These are phyloP conservation scores for Magnusiomyces clavatus DNA, from an alignment of 1,139 yeast genomes.

Conservation along the genomic window DNA sequence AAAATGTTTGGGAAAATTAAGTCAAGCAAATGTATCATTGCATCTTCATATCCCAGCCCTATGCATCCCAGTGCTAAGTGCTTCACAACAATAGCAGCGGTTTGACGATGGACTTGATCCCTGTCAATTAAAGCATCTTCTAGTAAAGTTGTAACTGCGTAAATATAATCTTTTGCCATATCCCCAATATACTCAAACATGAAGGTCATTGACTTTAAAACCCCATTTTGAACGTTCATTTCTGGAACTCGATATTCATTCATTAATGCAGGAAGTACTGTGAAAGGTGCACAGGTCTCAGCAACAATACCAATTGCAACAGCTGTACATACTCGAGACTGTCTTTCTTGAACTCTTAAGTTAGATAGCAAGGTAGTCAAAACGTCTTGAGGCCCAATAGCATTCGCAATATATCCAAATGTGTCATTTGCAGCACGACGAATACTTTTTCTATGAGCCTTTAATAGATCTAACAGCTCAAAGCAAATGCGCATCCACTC, in stretches of 20 bases:
- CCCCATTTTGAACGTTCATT: constrained; percentile 91
- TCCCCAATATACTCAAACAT: constrained; percentile 89
- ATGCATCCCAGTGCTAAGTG: constrained; percentile 75
- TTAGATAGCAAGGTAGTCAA: constrained; percentile 77
- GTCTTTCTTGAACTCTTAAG: constrained; percentile 89
- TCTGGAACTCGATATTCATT: constrained; percentile 93
- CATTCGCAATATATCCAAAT: constrained; percentile 84
- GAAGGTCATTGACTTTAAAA: constrained; percentile 84
- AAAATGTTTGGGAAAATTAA: constrained; percentile 75
- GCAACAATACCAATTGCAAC: constrained; percentile 98
- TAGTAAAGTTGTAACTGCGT: constrained; percentile 69
- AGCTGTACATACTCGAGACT: constrained; percentile 92
- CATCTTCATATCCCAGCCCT: constrained; percentile 71
- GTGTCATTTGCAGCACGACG: constrained; percentile 83
- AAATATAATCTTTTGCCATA: constrained; percentile 73
- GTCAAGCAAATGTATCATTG: constrained; percentile 66
- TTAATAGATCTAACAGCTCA: constrained; percentile 81
- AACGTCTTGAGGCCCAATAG: constrained; percentile 96
- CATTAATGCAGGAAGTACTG: constrained; percentile 94
- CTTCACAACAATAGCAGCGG: constrained; percentile 82
- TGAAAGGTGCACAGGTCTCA: constrained; percentile 85
- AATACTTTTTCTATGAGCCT: constrained; percentile 72
- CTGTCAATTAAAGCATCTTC: constrained; percentile 91
- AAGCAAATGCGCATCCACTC: constrained; percentile 98
- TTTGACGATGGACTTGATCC: constrained; percentile 90